A percentile compares a stretch with the other conserved stretches of the same genome.
These are phyloP conservation scores for Chlamydomonas incerta DNA, from an alignment of 139 green algal species.

Conservation along the genomic window DNA sequence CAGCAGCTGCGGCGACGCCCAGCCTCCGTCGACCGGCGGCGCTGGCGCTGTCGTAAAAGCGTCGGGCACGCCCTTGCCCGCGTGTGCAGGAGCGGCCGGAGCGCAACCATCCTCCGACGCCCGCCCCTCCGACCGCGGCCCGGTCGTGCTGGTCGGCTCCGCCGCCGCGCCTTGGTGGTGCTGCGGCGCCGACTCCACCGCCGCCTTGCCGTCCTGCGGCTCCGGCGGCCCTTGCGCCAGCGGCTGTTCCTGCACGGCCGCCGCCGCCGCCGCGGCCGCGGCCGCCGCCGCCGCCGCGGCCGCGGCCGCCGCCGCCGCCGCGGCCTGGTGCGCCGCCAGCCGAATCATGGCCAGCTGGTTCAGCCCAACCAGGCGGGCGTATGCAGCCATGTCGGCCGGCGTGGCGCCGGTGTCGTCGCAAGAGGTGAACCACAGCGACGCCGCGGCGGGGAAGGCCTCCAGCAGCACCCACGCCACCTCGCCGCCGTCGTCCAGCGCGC, in stretches of 20 bases:
- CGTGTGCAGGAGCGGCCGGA: no score
- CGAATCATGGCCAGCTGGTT: neutral
- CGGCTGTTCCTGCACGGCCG: neutral
- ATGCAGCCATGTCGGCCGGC: constrained; percentile 7
- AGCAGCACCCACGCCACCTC: constrained; percentile 8
- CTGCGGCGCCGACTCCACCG: no score
- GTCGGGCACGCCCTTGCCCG: no score
- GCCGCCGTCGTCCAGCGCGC: constrained; percentile 12
- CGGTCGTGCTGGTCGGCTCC: no score
- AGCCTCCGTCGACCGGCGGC: neutral
- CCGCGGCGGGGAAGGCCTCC: neutral
- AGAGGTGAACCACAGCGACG: neutral
- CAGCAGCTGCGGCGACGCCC: neutral
- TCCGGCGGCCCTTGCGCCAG: neutral
- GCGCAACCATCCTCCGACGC: no score
- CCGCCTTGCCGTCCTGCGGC: neutral
- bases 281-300: neutral
- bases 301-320: neutral
- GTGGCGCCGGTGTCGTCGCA: neutral
- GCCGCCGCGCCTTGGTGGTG: no score
- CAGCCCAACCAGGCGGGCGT: neutral
- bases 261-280: neutral
- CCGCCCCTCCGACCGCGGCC: no score
- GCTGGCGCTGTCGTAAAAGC: no score
- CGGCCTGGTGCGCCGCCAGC: neutral